phyloP scores from a whole-genome alignment of 306 rosid genomes.

The Quillaja saponaria region DNA sequence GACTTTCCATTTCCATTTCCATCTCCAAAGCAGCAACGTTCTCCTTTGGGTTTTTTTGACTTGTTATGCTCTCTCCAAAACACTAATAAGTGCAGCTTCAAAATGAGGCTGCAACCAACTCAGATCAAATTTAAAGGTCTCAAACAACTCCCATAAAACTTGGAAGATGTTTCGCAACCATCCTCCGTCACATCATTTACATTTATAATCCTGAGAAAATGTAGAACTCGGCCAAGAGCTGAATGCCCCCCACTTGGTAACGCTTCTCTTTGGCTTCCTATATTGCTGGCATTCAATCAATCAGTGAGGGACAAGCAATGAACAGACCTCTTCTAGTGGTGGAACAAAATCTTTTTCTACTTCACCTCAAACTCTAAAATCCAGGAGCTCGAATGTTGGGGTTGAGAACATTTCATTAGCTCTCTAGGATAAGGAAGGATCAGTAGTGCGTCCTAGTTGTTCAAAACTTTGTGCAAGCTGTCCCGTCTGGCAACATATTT shows the following conservation, averaged over 20 bases:
- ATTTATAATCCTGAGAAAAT: constrained; percentile 28
- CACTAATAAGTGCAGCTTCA: constrained; percentile 6
- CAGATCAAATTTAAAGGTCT: constrained; percentile 21
- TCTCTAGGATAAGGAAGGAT: not conserved
- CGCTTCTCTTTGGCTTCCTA: constrained; percentile 1
- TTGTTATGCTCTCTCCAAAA: not conserved
- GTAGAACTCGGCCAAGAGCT: constrained; percentile 31
- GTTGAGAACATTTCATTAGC: not conserved
- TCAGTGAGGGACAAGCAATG: not conserved
- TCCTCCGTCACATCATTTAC: constrained; percentile 20
- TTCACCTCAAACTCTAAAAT: constrained; percentile 9
- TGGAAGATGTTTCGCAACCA: constrained; percentile 15
- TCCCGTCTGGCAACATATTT: too few species aligned
- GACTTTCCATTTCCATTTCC: not conserved
- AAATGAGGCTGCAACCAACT: constrained; percentile 27
- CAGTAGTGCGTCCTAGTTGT: not conserved
- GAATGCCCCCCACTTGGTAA: constrained; percentile 26
- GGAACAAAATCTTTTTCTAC: constrained; percentile 22
- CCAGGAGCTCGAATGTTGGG: not conserved
- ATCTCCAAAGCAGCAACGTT: constrained; percentile 5
- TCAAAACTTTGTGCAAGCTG: too few species aligned
- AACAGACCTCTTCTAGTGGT: constrained; percentile 8
- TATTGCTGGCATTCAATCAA: not conserved
- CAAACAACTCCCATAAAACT: constrained; percentile 27
- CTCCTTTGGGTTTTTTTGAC: constrained; percentile 7